Evolutionary conservation across 2,329 filamentous ascomycete species (phyloP), one percentile per base, ranked within the genome.

Genomic region (Sporothrix luriei): DNA sequence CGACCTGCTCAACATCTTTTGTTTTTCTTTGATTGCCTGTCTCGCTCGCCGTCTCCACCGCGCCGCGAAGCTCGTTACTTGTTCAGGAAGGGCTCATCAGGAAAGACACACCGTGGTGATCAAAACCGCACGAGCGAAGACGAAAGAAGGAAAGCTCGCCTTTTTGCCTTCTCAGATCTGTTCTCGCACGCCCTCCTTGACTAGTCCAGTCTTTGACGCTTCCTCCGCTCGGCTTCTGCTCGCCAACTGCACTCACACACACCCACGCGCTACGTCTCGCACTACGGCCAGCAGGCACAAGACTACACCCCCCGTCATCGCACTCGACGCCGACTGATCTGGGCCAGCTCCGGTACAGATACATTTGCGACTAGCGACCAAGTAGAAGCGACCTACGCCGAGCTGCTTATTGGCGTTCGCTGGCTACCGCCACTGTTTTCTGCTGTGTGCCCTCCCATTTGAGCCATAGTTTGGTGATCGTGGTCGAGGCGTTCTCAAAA

Each of bases 401-500:
- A 46, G n/a, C 29, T 49, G 43, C 57, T 55, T 48, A 24, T 26
- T 62, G 26, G 24, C 33, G 19, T 13, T 54, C 51, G 59, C 68
- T 65, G 38, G 38, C 38, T n/a, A 38, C 49, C 24, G 69, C 64
- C 49, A 24, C 64, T 54, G 64, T 21, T 65, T 51, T 33, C 40
- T 46, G 40, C 29, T 46, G 64, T 46, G 64, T 33, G 54, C 43
- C 57, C 43, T 52, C 67, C 55, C 48, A 9, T 43, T 66, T 62
- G 40, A 48, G 69, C 49, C 66, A 43, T 62, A 52, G 49, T 64
- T 16, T 69, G 61, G 66, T 66, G 61, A 71, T 69, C 66, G 52
- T 43, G 49, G 70, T 66, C 61, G 62, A 66, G 66, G 48, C 67
- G 66, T 51, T 66, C 62, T 66, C 65, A 69, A 70, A 70, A 65